Base-by-base conservation (phyloP, 192 early-diverging fungal species). In the Mortierella claussenii region DNA sequence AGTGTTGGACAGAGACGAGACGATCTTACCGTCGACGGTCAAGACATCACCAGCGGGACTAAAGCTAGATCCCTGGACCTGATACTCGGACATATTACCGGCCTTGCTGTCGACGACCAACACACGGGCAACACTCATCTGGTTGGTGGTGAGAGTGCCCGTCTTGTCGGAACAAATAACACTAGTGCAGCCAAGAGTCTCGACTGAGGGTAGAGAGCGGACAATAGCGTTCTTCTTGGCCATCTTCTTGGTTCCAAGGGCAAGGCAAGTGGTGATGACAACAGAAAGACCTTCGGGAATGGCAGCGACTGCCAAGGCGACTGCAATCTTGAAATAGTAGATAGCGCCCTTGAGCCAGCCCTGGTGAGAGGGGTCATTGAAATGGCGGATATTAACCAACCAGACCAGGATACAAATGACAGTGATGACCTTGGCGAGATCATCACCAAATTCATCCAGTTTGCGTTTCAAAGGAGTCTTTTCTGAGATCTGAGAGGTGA, bases 151-250 rank as follows among this genome's bases (percentile, higher is more conserved):
- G 71, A 99, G 85, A 32, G 98, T 99, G 52, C 98, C 98, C 18
- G 98, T 99, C 86, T 99, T 99, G 88, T 99, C 98, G 10, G 96
- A 97, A 82, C 98, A 99, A 75, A 99, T 98, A 51, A 98, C 93
- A 73, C 89, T 92, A 27, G 96, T 98, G 81, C 97, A 96, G 10
- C 98, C 98, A 36, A 99, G 86, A 1, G 98, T 98, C 84, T 99
- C 98, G 48, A 99, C 97, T 37, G 87, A 89, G 27, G 92, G 93
- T 52, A 99, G 80, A 52, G 90, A 91, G 23, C 98, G 89, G 28
- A 99, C 98, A 80, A 99, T 98, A 23, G 98, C 98, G 59, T 95
- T 91, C 83, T 93, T 89, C 44, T 90, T 87, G 55, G 98, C 97
- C 98, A 99, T 98, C 80, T 93, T 95, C 68, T 95, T 93, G 43